phyloP scores from a whole-genome alignment of 805 yeast genomes.

The Sungouiella thailandica region DNA sequence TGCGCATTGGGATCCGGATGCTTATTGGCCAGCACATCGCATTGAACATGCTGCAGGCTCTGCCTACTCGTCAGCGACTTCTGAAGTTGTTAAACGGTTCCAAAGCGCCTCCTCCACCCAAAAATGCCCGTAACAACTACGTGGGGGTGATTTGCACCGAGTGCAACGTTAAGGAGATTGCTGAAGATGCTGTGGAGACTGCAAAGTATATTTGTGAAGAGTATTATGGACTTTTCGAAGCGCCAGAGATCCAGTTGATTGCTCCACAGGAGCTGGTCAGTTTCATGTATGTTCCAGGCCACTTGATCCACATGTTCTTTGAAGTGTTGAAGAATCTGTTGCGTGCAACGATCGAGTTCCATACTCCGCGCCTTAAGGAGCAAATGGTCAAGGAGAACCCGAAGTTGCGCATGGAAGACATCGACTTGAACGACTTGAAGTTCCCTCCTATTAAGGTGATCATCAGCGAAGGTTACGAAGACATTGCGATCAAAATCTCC shows the following conservation, averaged over 20 bases:
- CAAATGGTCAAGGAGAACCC: conserved; percentile 39
- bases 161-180: conserved; percentile 78
- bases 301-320: conserved; percentile 83
- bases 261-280: conserved; percentile 67
- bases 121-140: conserved; percentile 45
- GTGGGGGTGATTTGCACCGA: conserved; percentile 87
- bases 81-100: conserved; percentile 32
- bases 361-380: conserved; percentile 46
- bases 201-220: conserved; percentile 90
- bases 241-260: conserved; percentile 76
- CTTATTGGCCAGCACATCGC: conserved; percentile 93
- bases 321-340: conserved; percentile 84
- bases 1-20: conserved; percentile 89
- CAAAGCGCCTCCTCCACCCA: conserved; percentile 8
- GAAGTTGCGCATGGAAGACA: conserved; percentile 28
- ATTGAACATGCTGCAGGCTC: conserved; percentile 59
- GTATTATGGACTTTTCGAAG: conserved; percentile 80
- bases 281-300: conserved; percentile 92
- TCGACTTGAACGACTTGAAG: conserved; percentile 55
- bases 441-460: conserved; percentile 85
- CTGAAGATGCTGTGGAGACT: conserved; percentile 83
- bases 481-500: conserved; percentile 82
- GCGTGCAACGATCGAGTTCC: conserved; percentile 84
- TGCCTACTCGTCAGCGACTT: conserved; percentile 35
- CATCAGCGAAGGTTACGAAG: conserved; percentile 85